A percentile compares a stretch with the other conserved stretches of the same genome.
Evolutionary conservation across 768 basidiomycete genomes (phyloP).

Genomic region (Cyclocybe aegerita): DNA sequence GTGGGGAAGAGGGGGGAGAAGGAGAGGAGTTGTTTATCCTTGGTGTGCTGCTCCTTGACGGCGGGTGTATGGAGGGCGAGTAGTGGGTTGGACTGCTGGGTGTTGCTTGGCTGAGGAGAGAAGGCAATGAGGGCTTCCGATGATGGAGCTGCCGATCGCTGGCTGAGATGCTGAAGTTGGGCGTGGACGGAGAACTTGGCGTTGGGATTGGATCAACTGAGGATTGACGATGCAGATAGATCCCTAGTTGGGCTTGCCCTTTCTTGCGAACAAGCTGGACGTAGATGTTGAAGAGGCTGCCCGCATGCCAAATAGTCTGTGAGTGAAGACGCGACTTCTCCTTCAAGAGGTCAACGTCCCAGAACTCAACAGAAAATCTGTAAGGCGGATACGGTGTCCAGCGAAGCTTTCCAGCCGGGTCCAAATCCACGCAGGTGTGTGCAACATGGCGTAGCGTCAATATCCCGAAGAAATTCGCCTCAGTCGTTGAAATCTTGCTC

Average conservation of each 20-base stretch:
- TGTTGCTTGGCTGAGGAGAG: conserved; percentile 18
- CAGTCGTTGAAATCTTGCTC: conserved; percentile 28
- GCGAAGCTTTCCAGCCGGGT: conserved; percentile 42
- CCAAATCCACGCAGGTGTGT: conserved; percentile 38
- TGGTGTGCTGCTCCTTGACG: conserved; percentile 43
- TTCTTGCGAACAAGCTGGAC: conserved; percentile 89
- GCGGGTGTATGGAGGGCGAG: conserved; percentile 46
- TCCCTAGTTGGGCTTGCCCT: conserved; percentile 68
- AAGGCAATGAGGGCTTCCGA: conserved; percentile 32
- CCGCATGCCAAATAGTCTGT: conserved; percentile 87
- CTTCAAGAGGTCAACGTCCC: conserved; percentile 76
- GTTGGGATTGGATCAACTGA: conserved; percentile 77
- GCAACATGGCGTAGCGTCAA: conserved; percentile 43
- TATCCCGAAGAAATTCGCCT: conserved; percentile 67
- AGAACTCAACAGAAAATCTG: conserved; percentile 89
- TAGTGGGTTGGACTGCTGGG: conserved; percentile 36
- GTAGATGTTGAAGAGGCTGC: conserved; percentile 86
- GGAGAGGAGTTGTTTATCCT: conserved; percentile 14
- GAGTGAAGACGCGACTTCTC: conserved; percentile 86
- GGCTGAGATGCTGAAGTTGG: not conserved
- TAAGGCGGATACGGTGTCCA: conserved; percentile 80
- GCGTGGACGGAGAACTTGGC: conserved; percentile 50
- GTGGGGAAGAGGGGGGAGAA: conserved; percentile 21
- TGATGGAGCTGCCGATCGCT: conserved; percentile 5
- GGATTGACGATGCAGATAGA: conserved; percentile 87